These are phyloP conservation scores for Saccharomyces kudriavzevii DNA, from an alignment of 805 yeast genomes.

Conservation along the genomic window DNA sequence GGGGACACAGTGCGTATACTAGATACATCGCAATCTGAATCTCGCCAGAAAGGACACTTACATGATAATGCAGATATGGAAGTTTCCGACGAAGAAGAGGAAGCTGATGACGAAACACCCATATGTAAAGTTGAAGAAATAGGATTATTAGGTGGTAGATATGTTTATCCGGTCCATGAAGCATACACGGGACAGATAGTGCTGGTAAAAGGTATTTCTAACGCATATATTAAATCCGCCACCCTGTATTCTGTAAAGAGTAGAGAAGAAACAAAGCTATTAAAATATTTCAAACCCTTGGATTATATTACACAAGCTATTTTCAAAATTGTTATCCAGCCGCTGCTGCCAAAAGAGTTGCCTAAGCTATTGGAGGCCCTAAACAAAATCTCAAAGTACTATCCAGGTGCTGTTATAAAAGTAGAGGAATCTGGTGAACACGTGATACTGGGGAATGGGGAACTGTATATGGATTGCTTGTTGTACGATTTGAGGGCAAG, in stretches of 20 bases:
- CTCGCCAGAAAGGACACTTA: slow-evolving; percentile 23
- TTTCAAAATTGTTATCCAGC: slow-evolving; percentile 77
- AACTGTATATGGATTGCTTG: slow-evolving; percentile 74
- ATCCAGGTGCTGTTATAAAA: slow-evolving; percentile 56
- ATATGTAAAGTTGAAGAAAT: slow-evolving; percentile 33
- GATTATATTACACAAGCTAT: slow-evolving; percentile 48
- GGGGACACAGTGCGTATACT: slow-evolving; percentile 45
- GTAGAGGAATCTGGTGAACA: slow-evolving; percentile 89
- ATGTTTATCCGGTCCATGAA: slow-evolving; percentile 44
- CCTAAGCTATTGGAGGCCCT: slow-evolving; percentile 69
- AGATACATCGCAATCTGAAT: slow-evolving; percentile 30
- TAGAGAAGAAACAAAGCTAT: slow-evolving; percentile 18
- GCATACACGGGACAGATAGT: slow-evolving; percentile 64
- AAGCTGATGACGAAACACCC: slow-evolving; percentile 42
- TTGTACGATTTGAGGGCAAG: slow-evolving; percentile 64
- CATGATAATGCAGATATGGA: slow-evolving; percentile 24
- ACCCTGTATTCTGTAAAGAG: slow-evolving; percentile 47
- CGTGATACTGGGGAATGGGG: slow-evolving; percentile 75
- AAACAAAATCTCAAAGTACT: slow-evolving; percentile 50
- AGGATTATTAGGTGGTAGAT: slow-evolving; percentile 62
- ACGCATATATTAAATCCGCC: slow-evolving; percentile 51
- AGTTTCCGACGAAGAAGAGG: slow-evolving; percentile 21
- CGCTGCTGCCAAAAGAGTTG: slow-evolving; percentile 67
- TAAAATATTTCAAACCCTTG: slow-evolving; percentile 24
- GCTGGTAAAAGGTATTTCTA: slow-evolving; percentile 55